These are phyloP conservation scores for Tricholoma saponaceum DNA, from an alignment of 768 basidiomycete genomes.

Conservation along the genomic window DNA sequence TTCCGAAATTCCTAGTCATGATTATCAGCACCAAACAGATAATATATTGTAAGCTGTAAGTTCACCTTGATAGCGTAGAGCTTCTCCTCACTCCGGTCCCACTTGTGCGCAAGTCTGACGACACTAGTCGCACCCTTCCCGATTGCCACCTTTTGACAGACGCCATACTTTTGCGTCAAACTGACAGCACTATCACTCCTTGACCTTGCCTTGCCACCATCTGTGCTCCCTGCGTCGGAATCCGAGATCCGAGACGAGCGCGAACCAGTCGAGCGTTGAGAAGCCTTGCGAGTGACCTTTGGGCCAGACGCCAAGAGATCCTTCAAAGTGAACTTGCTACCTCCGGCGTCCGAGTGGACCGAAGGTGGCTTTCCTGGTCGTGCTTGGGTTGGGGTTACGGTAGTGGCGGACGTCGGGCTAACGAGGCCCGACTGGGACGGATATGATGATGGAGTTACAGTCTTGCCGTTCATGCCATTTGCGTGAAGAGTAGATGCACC, in stretches of 20 bases:
- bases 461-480: conserved; percentile 19
- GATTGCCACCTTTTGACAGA: conserved; percentile 95
- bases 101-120: conserved; percentile 95
- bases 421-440: neutral
- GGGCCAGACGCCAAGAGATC: conserved; percentile 71
- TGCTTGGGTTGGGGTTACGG: conserved; percentile 8
- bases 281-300: conserved; percentile 66
- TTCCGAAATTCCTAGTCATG: conserved; percentile 87
- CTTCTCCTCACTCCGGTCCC: conserved; percentile 96
- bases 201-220: conserved; percentile 21
- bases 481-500: conserved; percentile 10
- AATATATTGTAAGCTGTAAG: conserved; percentile 10
- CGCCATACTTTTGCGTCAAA: conserved; percentile 86
- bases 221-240: conserved; percentile 44
- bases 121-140: conserved; percentile 99
- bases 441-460: conserved; percentile 10
- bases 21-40: neutral
- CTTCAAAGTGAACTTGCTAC: conserved; percentile 76
- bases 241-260: conserved; percentile 61
- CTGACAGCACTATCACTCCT: conserved; percentile 43
- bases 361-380: conserved; percentile 34
- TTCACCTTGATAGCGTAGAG: conserved; percentile 95
- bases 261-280: conserved; percentile 64
- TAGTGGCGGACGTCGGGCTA: conserved; percentile 11
- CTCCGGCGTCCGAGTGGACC: conserved; percentile 51